These are phyloP conservation scores for Meredithiella fracta DNA, from an alignment of 2,329 filamentous ascomycete species.

Conservation along the genomic window DNA sequence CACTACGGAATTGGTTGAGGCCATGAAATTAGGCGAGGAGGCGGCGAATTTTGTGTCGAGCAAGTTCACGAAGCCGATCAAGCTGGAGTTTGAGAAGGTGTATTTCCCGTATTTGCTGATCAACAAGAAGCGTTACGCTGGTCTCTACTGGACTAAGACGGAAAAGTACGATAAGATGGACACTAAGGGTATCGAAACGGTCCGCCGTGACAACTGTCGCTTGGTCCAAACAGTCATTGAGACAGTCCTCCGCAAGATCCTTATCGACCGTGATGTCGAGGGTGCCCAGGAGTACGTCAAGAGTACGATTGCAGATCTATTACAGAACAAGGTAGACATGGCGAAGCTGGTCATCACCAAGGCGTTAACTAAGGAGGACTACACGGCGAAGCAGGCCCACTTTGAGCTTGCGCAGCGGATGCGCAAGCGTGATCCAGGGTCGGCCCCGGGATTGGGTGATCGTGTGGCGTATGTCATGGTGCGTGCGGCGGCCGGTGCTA, in stretches of 20 bases:
- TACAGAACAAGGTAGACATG: conserved; percentile 98
- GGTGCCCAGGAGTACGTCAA: conserved; percentile 97
- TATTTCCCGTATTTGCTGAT: conserved; percentile 96
- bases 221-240: conserved; percentile 95
- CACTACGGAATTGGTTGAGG: conserved; percentile 65
- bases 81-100: conserved; percentile 97
- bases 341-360: conserved; percentile 99
- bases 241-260: conserved; percentile 83
- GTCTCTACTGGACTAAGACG: conserved; percentile 90
- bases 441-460: conserved; percentile 80
- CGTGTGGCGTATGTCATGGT: conserved; percentile 97
- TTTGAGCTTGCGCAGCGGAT: conserved; percentile 90
- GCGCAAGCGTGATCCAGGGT: conserved; percentile 91
- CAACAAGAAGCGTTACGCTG: conserved; percentile 99
- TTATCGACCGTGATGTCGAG: conserved; percentile 81
- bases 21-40: conserved; percentile 92
- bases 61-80: conserved; percentile 94
- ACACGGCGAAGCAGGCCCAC: conserved; percentile 85
- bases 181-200: conserved; percentile 97
- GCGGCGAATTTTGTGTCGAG: conserved; percentile 74
- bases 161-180: conserved; percentile 99
- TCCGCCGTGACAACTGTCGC: conserved; percentile 88
- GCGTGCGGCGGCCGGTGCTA: conserved; percentile 73
- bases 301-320: conserved; percentile 78
- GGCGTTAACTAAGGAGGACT: conserved; percentile 69